Evolutionary conservation across 768 basidiomycete species (phyloP), one percentile per base, ranked within the genome.

Genomic region (Leucosporidium yakuticum): DNA sequence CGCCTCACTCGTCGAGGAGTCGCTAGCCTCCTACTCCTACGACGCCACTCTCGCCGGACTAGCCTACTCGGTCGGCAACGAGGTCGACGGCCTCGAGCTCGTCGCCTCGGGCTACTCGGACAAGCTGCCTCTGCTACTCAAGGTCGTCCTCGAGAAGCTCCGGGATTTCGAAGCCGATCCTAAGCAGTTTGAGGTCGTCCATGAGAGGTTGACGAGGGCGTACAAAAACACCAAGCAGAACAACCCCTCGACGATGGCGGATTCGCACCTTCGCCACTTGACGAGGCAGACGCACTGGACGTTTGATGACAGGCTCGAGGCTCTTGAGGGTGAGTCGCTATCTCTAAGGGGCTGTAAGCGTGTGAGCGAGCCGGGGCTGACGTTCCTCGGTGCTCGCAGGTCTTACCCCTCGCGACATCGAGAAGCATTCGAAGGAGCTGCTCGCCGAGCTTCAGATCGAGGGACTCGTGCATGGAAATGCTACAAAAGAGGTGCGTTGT

Each of bases 41-140:
- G 87, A 92, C 75, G 96, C 96, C 11, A 86, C 88, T 36, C 83
- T 98, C 27, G 96, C 94, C 17, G 91, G 91, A 39, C 83, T 98
- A 32, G 80, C 81, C 5, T 97, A 93, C 78, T 82, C 80, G 69
- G 82, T 94, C 70, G 70, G 70, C 2, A 58, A 63, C 27, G 84
- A 87, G 69, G 79, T 82, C 1, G 85, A 85, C 11, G 89, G 89
- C 2, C 75, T 96, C 51, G 84, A 81, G 49, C 78, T 95, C 55
- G 80, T 82, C 8, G 81, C 91, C 62, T 83, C 81, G 53, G 95
- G 95, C 11, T 98, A 95, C 80, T 94, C 91, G 74, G 93, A 98
- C 79, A 96, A 95, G 78, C 81, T 85, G 0, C 81, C 85, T 9
- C 85, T 88, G 4, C 83, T 98, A 48, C 83, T 86, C 12, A 80